phyloP scores from a whole-genome alignment of 2,329 filamentous ascomycete species.

The Fusarium sp. region DNA sequence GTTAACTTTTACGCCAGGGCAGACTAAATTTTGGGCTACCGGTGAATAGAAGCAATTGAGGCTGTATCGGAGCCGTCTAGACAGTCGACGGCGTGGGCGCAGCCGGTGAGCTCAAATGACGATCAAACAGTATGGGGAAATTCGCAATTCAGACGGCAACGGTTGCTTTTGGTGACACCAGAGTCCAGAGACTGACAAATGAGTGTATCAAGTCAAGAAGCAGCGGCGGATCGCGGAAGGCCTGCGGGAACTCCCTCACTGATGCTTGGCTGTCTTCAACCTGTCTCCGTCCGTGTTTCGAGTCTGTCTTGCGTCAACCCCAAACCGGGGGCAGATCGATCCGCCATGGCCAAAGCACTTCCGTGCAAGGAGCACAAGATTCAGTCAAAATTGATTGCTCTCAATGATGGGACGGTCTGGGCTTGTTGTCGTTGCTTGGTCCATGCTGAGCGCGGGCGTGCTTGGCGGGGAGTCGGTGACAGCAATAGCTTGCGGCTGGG shows the following conservation, averaged over 20 bases:
- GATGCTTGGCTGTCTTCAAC: conserved; percentile 12
- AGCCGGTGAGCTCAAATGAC: conserved; percentile 28
- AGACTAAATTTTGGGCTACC: conserved; percentile 40
- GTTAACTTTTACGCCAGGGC: conserved; percentile 33
- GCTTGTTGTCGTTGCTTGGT: conserved; percentile 36
- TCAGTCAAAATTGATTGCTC: conserved; percentile 20
- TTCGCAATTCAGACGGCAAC: conserved; percentile 7
- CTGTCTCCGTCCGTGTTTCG: neutral
- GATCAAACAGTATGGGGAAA: conserved; percentile 35
- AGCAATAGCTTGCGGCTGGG: conserved; percentile 36
- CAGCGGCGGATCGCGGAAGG: conserved; percentile 1
- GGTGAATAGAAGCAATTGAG: conserved; percentile 33
- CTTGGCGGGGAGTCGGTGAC: conserved; percentile 35
- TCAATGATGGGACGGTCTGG: conserved; percentile 12
- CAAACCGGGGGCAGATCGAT: conserved; percentile 12
- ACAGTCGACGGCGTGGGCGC: conserved; percentile 35
- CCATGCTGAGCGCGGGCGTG: conserved; percentile 31
- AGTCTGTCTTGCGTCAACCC: conserved; percentile 15
- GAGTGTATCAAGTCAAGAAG: neutral
- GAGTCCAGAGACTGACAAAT: conserved; percentile 1
- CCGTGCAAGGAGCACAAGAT: conserved; percentile 9
- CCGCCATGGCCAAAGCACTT: conserved; percentile 19
- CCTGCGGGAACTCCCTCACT: conserved; percentile 6
- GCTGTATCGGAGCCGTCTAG: conserved; percentile 39
- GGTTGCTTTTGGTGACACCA: conserved; percentile 30